Conservation (phyloP, 2,329 filamentous ascomycete species). For the Aureobasidium sp. region DNA sequence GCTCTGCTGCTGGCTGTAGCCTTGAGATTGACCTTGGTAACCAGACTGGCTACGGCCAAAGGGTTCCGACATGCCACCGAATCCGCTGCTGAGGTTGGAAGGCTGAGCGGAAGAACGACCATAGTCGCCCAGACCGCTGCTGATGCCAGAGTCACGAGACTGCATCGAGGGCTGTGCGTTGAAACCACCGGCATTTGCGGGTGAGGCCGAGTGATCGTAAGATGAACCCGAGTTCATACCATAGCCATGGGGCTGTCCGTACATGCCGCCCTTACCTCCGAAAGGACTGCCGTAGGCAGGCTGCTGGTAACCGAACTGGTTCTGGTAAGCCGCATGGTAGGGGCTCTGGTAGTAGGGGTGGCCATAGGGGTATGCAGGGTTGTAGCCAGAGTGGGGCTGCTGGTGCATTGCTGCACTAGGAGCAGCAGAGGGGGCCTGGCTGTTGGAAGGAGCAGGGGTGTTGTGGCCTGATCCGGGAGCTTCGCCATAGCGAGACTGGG, state of each 20-base stretch:
- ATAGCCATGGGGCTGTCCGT: conserved; percentile 54
- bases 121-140: conserved; percentile 49
- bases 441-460: conserved; percentile 72
- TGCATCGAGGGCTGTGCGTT: conserved; percentile 34
- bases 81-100: conserved; percentile 45
- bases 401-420: conserved; percentile 33
- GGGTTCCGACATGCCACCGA: conserved; percentile 46
- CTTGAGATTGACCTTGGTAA: conserved; percentile 43
- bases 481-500: conserved; percentile 67
- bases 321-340: conserved; percentile 55
- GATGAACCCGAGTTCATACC: conserved; percentile 45
- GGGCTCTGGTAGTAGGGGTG: conserved; percentile 53
- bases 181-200: conserved; percentile 49
- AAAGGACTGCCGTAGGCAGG: conserved; percentile 41
- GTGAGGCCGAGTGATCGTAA: conserved; percentile 55
- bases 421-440: conserved; percentile 41
- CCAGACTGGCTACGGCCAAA: conserved; percentile 51
- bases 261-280: conserved; percentile 49
- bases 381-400: conserved; percentile 45
- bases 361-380: conserved; percentile 48
- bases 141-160: conserved; percentile 36
- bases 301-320: conserved; percentile 45
- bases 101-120: conserved; percentile 45
- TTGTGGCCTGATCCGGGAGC: conserved; percentile 80
- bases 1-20: conserved; percentile 41